Base-by-base conservation (phyloP, 805 yeast species). In the Saccharomyces cerevisiae region DNA sequence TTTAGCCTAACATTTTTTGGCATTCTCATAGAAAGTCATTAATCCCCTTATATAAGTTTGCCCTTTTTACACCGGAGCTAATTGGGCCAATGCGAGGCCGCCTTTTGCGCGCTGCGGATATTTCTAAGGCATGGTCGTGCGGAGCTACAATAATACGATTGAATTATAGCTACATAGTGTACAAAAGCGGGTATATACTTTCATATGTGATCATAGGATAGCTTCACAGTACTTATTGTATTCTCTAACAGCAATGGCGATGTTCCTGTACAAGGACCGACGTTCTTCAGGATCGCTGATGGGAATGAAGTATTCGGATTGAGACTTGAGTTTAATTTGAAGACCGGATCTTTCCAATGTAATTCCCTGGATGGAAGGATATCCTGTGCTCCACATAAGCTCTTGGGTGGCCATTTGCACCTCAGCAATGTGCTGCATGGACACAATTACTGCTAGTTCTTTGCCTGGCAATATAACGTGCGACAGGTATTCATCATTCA, bases 391-490 rank as follows among this genome's bases (percentile, higher is more conserved):
- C 98, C 99, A 92, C 59, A 81, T 81, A 1, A 82, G 75, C 41
- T 76, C 77, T 73, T 85, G 70, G 1, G 76, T 73, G 47, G 82
- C 80, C 21, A 89, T 76, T 27, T 84, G 79, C 55, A 89, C 79
- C 66, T 90, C 76, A 49, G 89, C 65, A 21, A 94, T 84, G 55
- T 83, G 79, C 55, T 75, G 79, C 73, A 81, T 82, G 1, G 96
- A 87, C 3, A 94, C 83, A 51, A 92, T 72, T 2, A 89, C 85
- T 6, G 85, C 86, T 61, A 80, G 76, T 57, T 89, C 95, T 50
- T 83, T 86, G 6, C 96, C 95, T 1, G 95, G 84, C 48, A 91
- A 74, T 21, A 88, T 79, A 57, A 87, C 80, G 69, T 94, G 98
- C 0, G 97, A 96, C 53, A 94, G 73, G 63, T 94, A 94, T 22